Conservation (phyloP, 352 stramenopile genomes). For the Globisporangium solare region DNA sequence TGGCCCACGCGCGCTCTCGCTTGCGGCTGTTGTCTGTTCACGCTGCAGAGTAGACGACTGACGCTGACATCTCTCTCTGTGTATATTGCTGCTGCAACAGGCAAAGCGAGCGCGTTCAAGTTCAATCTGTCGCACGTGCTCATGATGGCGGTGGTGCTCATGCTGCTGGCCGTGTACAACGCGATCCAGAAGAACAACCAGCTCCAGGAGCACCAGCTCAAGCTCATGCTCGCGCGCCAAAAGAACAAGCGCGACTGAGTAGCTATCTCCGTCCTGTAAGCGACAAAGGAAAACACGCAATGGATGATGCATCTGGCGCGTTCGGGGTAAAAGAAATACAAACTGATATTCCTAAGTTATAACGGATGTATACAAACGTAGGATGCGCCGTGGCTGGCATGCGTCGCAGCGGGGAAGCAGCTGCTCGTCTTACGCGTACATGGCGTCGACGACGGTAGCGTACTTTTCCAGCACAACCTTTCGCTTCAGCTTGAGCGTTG, state of each 20-base stretch:
- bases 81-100: not conserved
- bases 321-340: too few relatives aligned
- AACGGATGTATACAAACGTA: too few relatives aligned
- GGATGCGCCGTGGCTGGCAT: too few relatives aligned
- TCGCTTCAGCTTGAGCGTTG: conserved; percentile 96
- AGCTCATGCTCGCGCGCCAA: conserved; percentile 32
- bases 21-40: too few relatives aligned
- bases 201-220: conserved; percentile 65
- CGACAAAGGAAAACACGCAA: too few relatives aligned
- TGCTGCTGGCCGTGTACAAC: conserved; percentile 73
- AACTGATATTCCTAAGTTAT: too few relatives aligned
- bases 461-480: conserved; percentile 92
- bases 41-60: not conserved
- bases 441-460: conserved; percentile 74
- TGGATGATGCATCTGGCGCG: too few relatives aligned
- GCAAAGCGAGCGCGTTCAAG: conserved; percentile 75
- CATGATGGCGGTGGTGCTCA: conserved; percentile 73
- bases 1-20: too few relatives aligned
- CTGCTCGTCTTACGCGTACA: conserved; percentile 70
- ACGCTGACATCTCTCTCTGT: not conserved
- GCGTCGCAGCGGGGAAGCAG: too few relatives aligned
- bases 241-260: conserved; percentile 46
- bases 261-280: too few relatives aligned
- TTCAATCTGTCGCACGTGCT: conserved; percentile 81
- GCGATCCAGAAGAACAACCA: conserved; percentile 69